phyloP scores from a whole-genome alignment of 1,284 basidiomycete genomes.

The Mycena citricolor region DNA sequence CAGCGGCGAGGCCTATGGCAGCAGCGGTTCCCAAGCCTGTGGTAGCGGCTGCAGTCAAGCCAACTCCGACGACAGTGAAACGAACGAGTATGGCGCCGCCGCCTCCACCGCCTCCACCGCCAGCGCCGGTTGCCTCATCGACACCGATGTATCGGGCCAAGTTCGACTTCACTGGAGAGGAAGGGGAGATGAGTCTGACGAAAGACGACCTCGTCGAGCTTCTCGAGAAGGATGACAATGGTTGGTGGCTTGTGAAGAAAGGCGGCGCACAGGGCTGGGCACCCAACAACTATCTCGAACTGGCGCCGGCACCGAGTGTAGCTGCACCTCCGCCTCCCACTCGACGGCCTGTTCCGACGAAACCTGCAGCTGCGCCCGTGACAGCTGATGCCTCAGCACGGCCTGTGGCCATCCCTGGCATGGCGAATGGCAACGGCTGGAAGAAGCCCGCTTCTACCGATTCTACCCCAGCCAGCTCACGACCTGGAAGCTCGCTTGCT shows the following conservation, averaged over 20 bases:
- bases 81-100: conserved; percentile 21
- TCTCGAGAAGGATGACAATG: conserved; percentile 91
- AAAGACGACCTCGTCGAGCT: conserved; percentile 95
- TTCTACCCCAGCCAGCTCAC: conserved; percentile 48
- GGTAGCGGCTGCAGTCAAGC: conserved; percentile 29
- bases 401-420: conserved; percentile 70
- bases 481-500: conserved; percentile 53
- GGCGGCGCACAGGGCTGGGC: conserved; percentile 88
- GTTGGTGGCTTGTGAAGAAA: conserved; percentile 97
- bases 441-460: conserved; percentile 52
- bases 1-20: too few species aligned
- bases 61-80: conserved; percentile 22
- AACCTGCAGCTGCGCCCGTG: conserved; percentile 39
- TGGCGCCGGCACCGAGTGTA: conserved; percentile 63
- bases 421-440: conserved; percentile 70
- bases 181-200: conserved; percentile 86
- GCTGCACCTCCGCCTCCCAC: conserved; percentile 70
- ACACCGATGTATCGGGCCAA: conserved; percentile 83
- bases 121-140: conserved; percentile 64
- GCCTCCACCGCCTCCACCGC: conserved; percentile 54
- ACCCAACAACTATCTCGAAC: conserved; percentile 90
- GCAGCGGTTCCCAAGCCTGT: conserved; percentile 24
- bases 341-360: conserved; percentile 23
- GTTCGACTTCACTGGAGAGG: conserved; percentile 87
- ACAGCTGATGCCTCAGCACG: conserved; percentile 59